Percentiles rank a stretch among this genome's conserved stretches.
phyloP scores from a whole-genome alignment of 1,284 basidiomycete genomes.

The Ganoderma sp. region DNA sequence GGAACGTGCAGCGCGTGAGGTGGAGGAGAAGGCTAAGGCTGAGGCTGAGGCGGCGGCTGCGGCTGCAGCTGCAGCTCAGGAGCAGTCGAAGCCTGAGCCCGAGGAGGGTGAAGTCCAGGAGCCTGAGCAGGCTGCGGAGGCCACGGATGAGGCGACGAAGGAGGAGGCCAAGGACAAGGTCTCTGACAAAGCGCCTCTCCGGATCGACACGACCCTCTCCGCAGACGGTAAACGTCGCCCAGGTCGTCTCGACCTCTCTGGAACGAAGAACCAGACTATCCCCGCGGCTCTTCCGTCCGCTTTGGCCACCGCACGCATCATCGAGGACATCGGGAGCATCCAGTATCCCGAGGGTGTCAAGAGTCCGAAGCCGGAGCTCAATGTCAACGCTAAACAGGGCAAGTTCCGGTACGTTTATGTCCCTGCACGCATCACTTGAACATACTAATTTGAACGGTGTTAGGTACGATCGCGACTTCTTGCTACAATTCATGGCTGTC shows the following conservation, averaged over 20 bases:
- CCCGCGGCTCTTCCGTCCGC: slow-evolving; percentile 65
- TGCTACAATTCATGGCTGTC: slow-evolving; percentile 95
- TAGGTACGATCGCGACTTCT: slow-evolving; percentile 97
- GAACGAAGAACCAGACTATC: slow-evolving; percentile 49
- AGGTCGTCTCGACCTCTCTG: slow-evolving; percentile 73
- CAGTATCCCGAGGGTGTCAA: slow-evolving; percentile 85
- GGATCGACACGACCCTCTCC: slow-evolving; percentile 61
- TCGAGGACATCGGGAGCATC: slow-evolving; percentile 83
- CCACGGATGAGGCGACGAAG: slow-evolving; percentile 37
- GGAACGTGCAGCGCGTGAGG: slow-evolving; percentile 37
- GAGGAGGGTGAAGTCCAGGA: slow-evolving; percentile 50
- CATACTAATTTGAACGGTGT: slow-evolving; percentile 8
- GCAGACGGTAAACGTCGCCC: slow-evolving; percentile 59
- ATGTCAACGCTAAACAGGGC: slow-evolving; percentile 82
- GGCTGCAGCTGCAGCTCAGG: slow-evolving; percentile 37
- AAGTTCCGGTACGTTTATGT: slow-evolving; percentile 76
- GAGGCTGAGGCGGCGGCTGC: slow-evolving; percentile 36
- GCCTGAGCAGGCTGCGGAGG: slow-evolving; percentile 42
- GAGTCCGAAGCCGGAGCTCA: slow-evolving; percentile 88
- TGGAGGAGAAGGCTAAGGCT: slow-evolving; percentile 42
- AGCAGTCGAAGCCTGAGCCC: slow-evolving; percentile 40
- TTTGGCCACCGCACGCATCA: slow-evolving; percentile 76
- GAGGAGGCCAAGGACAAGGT: slow-evolving; percentile 45
- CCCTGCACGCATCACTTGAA: not conserved
- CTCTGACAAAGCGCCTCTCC: slow-evolving; percentile 54